Conservation (phyloP, 371 early-diverging fungal species). For the Mucor piriformis region DNA sequence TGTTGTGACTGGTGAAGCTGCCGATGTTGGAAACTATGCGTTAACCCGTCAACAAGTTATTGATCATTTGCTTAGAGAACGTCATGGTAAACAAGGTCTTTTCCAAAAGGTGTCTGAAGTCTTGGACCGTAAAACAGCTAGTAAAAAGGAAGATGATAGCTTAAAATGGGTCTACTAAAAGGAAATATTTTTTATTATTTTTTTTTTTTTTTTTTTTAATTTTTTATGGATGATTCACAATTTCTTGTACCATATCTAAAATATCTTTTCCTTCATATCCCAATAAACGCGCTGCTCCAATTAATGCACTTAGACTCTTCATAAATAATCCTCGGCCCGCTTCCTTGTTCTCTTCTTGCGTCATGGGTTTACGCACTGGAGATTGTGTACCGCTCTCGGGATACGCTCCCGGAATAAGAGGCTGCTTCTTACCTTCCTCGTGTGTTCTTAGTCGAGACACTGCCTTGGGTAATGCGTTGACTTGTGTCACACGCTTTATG, state of each 20-base stretch:
- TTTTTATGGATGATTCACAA: slow-evolving; percentile 27
- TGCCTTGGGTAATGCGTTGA: slow-evolving; percentile 41
- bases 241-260: slow-evolving; percentile 37
- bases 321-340: slow-evolving; percentile 38
- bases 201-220: slow-evolving; percentile 1
- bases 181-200: background rate
- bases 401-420: slow-evolving; percentile 45
- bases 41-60: slow-evolving; percentile 70
- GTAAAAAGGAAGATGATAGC: slow-evolving; percentile 34
- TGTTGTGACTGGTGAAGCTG: slow-evolving; percentile 67
- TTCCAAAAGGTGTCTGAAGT: slow-evolving; percentile 71
- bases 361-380: background rate
- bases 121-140: slow-evolving; percentile 62
- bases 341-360: slow-evolving; percentile 21
- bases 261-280: slow-evolving; percentile 45
- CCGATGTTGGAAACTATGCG: slow-evolving; percentile 60
- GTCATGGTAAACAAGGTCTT: slow-evolving; percentile 73
- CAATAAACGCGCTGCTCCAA: slow-evolving; percentile 39
- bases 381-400: slow-evolving; percentile 31
- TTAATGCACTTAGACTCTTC: slow-evolving; percentile 41
- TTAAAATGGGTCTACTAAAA: slow-evolving; percentile 55
- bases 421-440: background rate
- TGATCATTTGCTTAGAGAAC: slow-evolving; percentile 65
- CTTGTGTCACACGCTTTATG: slow-evolving; percentile 11
- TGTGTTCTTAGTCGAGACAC: slow-evolving; percentile 20